These are phyloP conservation scores for Daldinia bambusicola DNA, from an alignment of 495 filamentous ascomycete species.

Conservation along the genomic window DNA sequence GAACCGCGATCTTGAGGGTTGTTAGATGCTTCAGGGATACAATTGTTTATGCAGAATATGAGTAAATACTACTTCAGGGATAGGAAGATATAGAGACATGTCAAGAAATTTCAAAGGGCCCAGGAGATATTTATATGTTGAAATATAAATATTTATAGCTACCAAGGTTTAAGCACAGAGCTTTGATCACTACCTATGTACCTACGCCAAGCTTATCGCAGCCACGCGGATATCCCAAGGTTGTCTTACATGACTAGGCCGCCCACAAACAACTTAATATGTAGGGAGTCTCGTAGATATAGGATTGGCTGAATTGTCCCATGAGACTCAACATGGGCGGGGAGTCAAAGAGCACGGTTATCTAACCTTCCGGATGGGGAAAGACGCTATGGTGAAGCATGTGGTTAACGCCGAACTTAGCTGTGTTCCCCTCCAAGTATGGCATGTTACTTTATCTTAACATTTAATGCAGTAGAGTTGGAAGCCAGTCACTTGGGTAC, in stretches of 20 bases:
- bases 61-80: background rate
- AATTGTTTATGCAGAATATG: background rate
- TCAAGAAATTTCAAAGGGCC: background rate
- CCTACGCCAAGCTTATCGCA: background rate
- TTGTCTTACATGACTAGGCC: background rate
- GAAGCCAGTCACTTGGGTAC: too few species aligned
- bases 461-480: too few species aligned
- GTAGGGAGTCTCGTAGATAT: background rate
- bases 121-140: background rate
- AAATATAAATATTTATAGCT: background rate
- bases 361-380: slow-evolving; percentile 3
- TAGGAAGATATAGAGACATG: background rate
- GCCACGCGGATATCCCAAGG: background rate
- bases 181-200: background rate
- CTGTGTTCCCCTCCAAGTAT: background rate
- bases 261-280: background rate
- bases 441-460: background rate
- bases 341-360: slow-evolving; percentile 1
- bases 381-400: slow-evolving; percentile 1
- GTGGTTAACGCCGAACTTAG: slow-evolving; percentile 3
- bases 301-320: background rate
- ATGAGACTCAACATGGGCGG: slow-evolving; percentile 1
- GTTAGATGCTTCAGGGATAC: background rate
- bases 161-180: background rate
- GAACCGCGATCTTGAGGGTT: background rate